Base-by-base conservation (phyloP, 495 filamentous ascomycete genomes). In the Rostrohypoxylon terebratum region DNA sequence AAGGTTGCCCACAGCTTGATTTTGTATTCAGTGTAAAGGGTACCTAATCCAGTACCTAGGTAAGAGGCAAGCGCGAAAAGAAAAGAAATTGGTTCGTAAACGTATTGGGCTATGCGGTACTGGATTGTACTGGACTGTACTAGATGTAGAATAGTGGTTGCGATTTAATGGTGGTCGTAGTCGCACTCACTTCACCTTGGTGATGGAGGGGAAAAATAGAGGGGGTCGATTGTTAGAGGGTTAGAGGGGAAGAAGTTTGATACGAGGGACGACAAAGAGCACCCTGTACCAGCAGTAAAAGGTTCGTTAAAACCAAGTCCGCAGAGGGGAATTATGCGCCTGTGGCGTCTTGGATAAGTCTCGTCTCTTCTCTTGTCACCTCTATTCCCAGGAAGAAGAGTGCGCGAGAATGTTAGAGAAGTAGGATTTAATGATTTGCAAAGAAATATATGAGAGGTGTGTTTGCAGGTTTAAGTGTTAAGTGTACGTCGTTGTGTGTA, bases 221-320 rank as follows among this genome's bases (percentile, higher is more conserved):
- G n/a, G 42, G 44, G 73, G 16, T 45, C 20, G 42, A 45, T 6
- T 45, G 42, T 45, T 45, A 45, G 42, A 71, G 68, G 59, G 42
- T 45, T 45, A 45, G 42, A 71, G 68, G 59, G 47, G 44, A 38
- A 50, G 48, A 74, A 61, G 66, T 50, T 47, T 53, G 48, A 64
- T 59, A 61, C 58, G 57, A 77, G 70, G 72, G 69, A 75, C 74
- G 70, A 70, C 54, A 71, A 55, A 55, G 55, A 62, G 55, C 45
- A 55, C 28, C 25, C 60, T 53, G 48, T 23, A n/a, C 63, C 66
- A 33, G 53, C 48, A 55, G 44, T 66, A 64, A 63, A 33, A 64
- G 68, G 65, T 60, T 28, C 28, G 28, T 28, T 71, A 23, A 31
- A 40, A 51, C 48, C 48, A 72, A 61, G 47, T 61, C 61, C 18